phyloP scores from a whole-genome alignment of 2,329 filamentous ascomycete genomes.

The Sphaerulina musiva region DNA sequence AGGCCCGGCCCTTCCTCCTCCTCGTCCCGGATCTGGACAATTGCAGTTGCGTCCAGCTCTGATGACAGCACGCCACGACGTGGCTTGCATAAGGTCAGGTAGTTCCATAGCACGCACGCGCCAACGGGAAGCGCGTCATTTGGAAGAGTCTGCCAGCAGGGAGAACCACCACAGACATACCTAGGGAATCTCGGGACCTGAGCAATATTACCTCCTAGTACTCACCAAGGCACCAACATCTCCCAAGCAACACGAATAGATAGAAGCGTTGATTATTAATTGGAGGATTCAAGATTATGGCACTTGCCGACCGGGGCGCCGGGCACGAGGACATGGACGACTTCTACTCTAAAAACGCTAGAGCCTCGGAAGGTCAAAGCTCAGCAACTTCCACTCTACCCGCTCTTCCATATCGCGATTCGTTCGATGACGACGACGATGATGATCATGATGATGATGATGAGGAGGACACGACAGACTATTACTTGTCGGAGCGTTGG shows the following conservation, averaged over 20 bases:
- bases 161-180: background rate
- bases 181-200: background rate
- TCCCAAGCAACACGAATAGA: background rate
- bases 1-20: background rate
- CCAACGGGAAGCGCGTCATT: background rate
- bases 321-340: background rate
- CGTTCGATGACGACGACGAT: slow-evolving; percentile 12
- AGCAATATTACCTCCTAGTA: background rate
- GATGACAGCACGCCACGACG: background rate
- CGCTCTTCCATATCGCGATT: slow-evolving; percentile 10
- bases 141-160: background rate
- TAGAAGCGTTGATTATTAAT: too few relatives aligned
- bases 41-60: background rate
- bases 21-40: background rate
- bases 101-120: background rate
- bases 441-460: slow-evolving; percentile 5
- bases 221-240: background rate
- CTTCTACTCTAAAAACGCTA: background rate
- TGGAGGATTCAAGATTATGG: background rate
- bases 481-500: slow-evolving; percentile 3
- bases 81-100: background rate
- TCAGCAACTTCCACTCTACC: slow-evolving; percentile 6
- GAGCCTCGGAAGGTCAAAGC: slow-evolving; percentile 6
- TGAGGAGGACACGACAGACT: slow-evolving; percentile 6
- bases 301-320: background rate